Conservation (phyloP, 495 filamentous ascomycete genomes). For the Hamigera avellanea region DNA sequence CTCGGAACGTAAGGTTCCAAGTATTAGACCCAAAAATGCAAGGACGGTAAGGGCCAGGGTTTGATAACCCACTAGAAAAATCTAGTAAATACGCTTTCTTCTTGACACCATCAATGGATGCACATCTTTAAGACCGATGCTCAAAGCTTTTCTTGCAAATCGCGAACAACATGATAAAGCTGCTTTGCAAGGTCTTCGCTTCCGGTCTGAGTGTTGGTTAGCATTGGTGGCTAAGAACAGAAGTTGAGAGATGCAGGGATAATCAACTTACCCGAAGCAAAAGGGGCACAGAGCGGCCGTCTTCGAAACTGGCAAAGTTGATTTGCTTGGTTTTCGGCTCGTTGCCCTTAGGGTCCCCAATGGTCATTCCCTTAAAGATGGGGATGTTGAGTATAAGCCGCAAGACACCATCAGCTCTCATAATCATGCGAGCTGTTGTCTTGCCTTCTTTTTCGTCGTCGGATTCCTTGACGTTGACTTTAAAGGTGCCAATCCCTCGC, state of each 20-base stretch:
- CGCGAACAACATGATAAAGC: conserved; percentile 26
- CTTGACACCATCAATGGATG: no score
- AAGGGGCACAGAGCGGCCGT: conserved; percentile 45
- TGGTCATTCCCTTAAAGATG: conserved; percentile 60
- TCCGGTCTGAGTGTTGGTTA: conserved; percentile 24
- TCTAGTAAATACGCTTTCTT: no score
- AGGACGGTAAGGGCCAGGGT: no score
- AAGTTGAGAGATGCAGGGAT: background rate
- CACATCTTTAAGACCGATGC: no score
- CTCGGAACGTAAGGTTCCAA: no score
- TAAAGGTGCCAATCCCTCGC: conserved; percentile 69
- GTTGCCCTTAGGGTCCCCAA: conserved; percentile 45
- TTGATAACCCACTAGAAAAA: no score
- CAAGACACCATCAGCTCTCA: conserved; percentile 75
- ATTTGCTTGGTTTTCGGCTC: conserved; percentile 43
- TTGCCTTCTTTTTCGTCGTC: conserved; percentile 39
- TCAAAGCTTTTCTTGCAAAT: conserved; percentile 21
- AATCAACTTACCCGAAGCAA: conserved; percentile 65
- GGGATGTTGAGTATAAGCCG: conserved; percentile 81
- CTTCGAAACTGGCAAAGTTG: conserved; percentile 50
- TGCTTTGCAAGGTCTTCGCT: conserved; percentile 27
- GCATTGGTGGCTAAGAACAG: background rate
- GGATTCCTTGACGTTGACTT: conserved; percentile 60
- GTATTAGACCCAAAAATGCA: no score
- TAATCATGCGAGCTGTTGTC: conserved; percentile 57